Percentiles rank a stretch among this genome's conserved stretches.
phyloP scores from a whole-genome alignment of 1,284 basidiomycete species.

The Omphalotus olearius region DNA sequence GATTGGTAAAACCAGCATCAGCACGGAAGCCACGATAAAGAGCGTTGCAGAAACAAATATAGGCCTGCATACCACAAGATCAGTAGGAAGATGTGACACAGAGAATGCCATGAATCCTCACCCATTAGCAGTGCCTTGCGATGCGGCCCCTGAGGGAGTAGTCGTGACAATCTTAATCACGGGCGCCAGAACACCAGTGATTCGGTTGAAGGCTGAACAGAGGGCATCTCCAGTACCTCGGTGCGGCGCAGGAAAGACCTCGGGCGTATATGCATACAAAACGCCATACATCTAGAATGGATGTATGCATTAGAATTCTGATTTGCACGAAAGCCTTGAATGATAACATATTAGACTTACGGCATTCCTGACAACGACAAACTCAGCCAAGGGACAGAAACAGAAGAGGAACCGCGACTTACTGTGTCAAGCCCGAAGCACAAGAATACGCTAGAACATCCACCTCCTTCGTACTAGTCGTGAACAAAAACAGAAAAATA shows the following conservation, averaged over 20 bases:
- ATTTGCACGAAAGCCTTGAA: slow-evolving; percentile 4
- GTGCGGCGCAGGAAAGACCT: slow-evolving; percentile 62
- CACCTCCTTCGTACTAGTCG: slow-evolving; percentile 43
- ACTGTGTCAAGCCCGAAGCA: slow-evolving; percentile 42
- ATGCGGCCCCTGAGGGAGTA: slow-evolving; percentile 21
- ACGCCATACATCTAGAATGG: slow-evolving; percentile 50
- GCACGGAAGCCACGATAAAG: slow-evolving; percentile 42
- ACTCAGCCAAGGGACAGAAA: too few species aligned
- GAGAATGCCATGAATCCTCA: slow-evolving; percentile 15
- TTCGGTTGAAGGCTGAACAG: slow-evolving; percentile 47
- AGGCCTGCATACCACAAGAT: slow-evolving; percentile 31
- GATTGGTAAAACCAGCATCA: slow-evolving; percentile 52
- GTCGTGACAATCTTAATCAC: slow-evolving; percentile 48
- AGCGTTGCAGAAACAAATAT: slow-evolving; percentile 55
- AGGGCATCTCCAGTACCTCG: slow-evolving; percentile 64
- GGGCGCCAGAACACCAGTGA: slow-evolving; percentile 53
- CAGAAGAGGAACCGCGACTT: neutral
- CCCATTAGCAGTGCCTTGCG: slow-evolving; percentile 30
- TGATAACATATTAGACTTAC: slow-evolving; percentile 19
- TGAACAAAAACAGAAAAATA: slow-evolving; percentile 60
- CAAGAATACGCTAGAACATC: slow-evolving; percentile 53
- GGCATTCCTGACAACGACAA: slow-evolving; percentile 25
- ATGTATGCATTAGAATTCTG: neutral
- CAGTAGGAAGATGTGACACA: neutral
- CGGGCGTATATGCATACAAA: slow-evolving; percentile 59